These are phyloP conservation scores for Candida krabiensis DNA, from an alignment of 805 yeast species.

Conservation along the genomic window DNA sequence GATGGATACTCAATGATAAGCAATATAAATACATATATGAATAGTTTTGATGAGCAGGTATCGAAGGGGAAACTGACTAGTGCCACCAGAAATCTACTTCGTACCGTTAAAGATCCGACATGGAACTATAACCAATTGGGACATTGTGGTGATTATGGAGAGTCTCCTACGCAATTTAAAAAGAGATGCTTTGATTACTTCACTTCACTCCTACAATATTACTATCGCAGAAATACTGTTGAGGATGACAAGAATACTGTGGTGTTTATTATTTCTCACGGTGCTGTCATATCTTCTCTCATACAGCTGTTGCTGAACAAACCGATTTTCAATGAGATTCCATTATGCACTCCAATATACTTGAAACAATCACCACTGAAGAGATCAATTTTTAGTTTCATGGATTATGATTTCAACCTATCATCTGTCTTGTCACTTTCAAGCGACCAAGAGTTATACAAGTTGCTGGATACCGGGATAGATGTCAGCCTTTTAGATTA, in stretches of 20 bases:
- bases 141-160: constrained; percentile 44
- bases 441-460: constrained; percentile 27
- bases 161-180: constrained; percentile 37
- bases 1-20: constrained; percentile 41
- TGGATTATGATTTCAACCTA: constrained; percentile 36
- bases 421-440: constrained; percentile 25
- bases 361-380: constrained; percentile 27
- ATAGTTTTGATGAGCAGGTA: constrained; percentile 16
- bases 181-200: constrained; percentile 36
- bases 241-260: constrained; percentile 33
- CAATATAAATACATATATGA: constrained; percentile 39
- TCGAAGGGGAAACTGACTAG: constrained; percentile 15
- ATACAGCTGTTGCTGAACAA: constrained; percentile 38
- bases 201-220: constrained; percentile 33
- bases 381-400: constrained; percentile 28
- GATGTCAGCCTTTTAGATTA: constrained; percentile 28
- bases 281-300: constrained; percentile 42
- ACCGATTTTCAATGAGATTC: constrained; percentile 41
- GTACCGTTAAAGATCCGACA: constrained; percentile 25
- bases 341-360: constrained; percentile 36
- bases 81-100: constrained; percentile 18
- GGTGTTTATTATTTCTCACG: constrained; percentile 40
- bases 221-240: constrained; percentile 24
- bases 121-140: constrained; percentile 39
- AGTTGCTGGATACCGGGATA: constrained; percentile 24